Percentiles rank a stretch among this genome's conserved stretches.
Evolutionary conservation across 2,329 filamentous ascomycete species (phyloP).

Genomic region (Piedraia hortae): DNA sequence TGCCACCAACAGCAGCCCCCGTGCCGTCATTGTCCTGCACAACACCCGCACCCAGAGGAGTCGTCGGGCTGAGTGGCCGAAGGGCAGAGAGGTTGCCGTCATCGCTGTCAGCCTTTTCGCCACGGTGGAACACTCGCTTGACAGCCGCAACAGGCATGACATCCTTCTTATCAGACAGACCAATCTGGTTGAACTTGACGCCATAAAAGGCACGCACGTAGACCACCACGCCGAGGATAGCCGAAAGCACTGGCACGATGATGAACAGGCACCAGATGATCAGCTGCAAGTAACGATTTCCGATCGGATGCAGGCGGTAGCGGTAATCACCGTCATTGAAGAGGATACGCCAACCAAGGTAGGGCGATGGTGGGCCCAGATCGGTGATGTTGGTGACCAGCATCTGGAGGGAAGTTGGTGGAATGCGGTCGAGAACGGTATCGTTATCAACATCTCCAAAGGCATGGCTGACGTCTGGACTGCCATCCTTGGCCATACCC

Average conservation of each 20-base stretch:
- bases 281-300: constrained; percentile 27
- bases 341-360: constrained; percentile 27
- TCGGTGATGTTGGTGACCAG: constrained; percentile 32
- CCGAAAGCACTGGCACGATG: constrained; percentile 25
- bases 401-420: constrained; percentile 27
- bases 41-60: constrained; percentile 4
- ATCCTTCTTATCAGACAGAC: constrained; percentile 23
- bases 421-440: constrained; percentile 31
- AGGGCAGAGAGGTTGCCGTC: constrained; percentile 3
- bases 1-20: constrained; percentile 6
- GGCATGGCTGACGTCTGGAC: constrained; percentile 30
- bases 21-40: constrained; percentile 5
- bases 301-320: constrained; percentile 25
- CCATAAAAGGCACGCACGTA: constrained; percentile 36
- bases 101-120: constrained; percentile 7
- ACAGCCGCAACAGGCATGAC: constrained; percentile 9
- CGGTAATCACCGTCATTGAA: constrained; percentile 27
- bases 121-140: constrained; percentile 5
- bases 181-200: constrained; percentile 33
- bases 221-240: constrained; percentile 22
- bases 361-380: constrained; percentile 23
- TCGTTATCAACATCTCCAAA: constrained; percentile 35
- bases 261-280: constrained; percentile 26
- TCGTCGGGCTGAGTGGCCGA: constrained; percentile 3
- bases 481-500: constrained; percentile 35